Percentiles rank a stretch among this genome's conserved stretches.
Conservation (phyloP, 441 rosid genomes). For the Cnidoscolus chayamansa region DNA sequence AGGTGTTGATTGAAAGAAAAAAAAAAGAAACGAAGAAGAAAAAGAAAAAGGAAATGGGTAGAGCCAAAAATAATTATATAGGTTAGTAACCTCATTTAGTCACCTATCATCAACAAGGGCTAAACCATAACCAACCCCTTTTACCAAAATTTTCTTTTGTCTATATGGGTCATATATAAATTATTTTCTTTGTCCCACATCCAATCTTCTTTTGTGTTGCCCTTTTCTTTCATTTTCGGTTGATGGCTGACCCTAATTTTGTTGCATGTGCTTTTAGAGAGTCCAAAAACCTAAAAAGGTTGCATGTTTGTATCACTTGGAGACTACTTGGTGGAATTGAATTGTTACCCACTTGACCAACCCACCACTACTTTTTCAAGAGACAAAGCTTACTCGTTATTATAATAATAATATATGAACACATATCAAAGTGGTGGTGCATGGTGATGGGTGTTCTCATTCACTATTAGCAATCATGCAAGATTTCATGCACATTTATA, state of each 20-base stretch:
- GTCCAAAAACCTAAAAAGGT: neutral
- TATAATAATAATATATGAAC: neutral
- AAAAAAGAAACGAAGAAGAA: no score
- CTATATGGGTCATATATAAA: no score
- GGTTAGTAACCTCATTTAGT: neutral
- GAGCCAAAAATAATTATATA: neutral
- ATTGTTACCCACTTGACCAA: neutral
- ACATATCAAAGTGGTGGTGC: no score
- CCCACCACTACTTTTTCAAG: neutral
- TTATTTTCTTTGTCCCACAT: neutral
- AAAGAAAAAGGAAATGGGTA: no score
- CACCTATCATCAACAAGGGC: neutral
- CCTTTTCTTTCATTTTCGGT: neutral
- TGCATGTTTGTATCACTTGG: neutral
- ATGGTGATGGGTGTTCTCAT: no score
- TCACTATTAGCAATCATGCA: no score
- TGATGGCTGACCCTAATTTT: conserved; percentile 8
- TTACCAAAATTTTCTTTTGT: neutral
- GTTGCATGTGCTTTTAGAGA: neutral
- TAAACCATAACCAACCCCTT: neutral
- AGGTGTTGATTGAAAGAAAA: no score
- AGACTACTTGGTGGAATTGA: neutral
- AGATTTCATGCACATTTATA: no score
- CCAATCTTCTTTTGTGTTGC: neutral
- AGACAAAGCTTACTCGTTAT: neutral